A percentile compares a stretch with the other conserved stretches of the same genome.
These are phyloP conservation scores for Penicillium hesseltinei DNA, from an alignment of 2,329 filamentous ascomycete species.

Conservation along the genomic window DNA sequence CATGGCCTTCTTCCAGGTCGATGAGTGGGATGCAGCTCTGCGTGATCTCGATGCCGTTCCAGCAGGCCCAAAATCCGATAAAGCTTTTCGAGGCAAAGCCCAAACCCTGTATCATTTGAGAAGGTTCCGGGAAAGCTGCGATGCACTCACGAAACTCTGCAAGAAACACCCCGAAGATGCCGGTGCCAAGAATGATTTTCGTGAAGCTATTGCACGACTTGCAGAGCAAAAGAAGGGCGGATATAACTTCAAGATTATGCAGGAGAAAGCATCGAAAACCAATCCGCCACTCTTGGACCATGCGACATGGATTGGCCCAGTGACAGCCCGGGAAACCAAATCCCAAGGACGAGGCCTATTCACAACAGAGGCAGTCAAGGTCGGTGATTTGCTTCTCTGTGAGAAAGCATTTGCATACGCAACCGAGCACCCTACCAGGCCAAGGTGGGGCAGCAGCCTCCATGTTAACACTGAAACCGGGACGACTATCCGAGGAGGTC, in stretches of 20 bases:
- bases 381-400: conserved; percentile 54
- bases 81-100: conserved; percentile 46
- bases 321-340: conserved; percentile 42
- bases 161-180: conserved; percentile 37
- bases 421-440: neutral
- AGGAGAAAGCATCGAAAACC: conserved; percentile 29
- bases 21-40: conserved; percentile 36
- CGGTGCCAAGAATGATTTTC: conserved; percentile 29
- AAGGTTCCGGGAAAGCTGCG: conserved; percentile 37
- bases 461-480: neutral
- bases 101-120: conserved; percentile 46
- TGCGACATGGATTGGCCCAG: conserved; percentile 47
- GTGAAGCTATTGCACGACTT: conserved; percentile 23
- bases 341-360: conserved; percentile 53
- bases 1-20: conserved; percentile 30
- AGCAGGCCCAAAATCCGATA: conserved; percentile 33
- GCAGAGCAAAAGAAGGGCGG: conserved; percentile 17
- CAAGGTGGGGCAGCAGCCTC: neutral
- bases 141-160: conserved; percentile 35
- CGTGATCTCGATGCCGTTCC: conserved; percentile 26
- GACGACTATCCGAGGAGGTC: neutral
- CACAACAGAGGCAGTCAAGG: conserved; percentile 47
- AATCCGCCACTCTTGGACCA: conserved; percentile 9
- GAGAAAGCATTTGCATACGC: conserved; percentile 56
- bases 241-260: conserved; percentile 24